phyloP scores from a whole-genome alignment of 331 rosid species.

The Dryas integrifolia region DNA sequence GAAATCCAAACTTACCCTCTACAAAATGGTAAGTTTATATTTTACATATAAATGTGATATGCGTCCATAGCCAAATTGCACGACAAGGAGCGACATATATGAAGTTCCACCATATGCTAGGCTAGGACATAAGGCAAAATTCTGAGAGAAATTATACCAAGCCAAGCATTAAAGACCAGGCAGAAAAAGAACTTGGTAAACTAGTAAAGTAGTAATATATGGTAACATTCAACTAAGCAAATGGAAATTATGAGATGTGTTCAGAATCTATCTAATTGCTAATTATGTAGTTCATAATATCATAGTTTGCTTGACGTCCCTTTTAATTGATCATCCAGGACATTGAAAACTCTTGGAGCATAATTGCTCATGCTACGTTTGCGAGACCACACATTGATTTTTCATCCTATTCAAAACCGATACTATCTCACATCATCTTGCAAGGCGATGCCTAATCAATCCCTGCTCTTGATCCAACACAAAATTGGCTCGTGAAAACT shows the following conservation, averaged over 20 bases:
- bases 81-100: too few relatives aligned
- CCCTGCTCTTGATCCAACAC: conserved; percentile 59
- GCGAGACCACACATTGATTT: too few relatives aligned
- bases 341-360: not conserved
- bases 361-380: not conserved
- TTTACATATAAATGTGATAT: too few relatives aligned
- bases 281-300: not conserved
- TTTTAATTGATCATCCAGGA: not conserved
- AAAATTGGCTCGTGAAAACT: conserved; percentile 58
- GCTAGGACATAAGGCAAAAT: too few relatives aligned
- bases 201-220: not conserved
- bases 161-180: too few relatives aligned
- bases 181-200: too few relatives aligned
- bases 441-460: conserved; percentile 59
- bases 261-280: not conserved
- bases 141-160: too few relatives aligned
- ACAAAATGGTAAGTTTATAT: too few relatives aligned
- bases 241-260: not conserved
- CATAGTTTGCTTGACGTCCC: not conserved
- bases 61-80: too few relatives aligned
- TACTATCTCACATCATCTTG: conserved; percentile 28
- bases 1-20: too few relatives aligned
- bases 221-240: not conserved
- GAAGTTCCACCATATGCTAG: too few relatives aligned
- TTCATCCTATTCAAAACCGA: not conserved